Evolutionary conservation across 192 early-diverging fungal species (phyloP), one percentile per base, ranked within the genome.

Genomic region (Geranomyces michiganensis): DNA sequence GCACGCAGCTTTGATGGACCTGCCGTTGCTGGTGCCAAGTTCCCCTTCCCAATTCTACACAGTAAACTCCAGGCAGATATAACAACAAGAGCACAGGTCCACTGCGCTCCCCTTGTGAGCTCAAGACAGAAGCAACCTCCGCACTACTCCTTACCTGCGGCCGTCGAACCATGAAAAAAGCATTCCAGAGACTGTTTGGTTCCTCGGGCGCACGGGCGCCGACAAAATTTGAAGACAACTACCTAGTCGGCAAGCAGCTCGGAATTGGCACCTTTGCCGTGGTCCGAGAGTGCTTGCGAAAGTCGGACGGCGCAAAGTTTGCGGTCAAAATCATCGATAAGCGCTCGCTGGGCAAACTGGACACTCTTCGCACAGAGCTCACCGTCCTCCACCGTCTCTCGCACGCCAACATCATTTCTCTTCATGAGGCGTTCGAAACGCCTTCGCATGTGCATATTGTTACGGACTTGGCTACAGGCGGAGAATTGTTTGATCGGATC

Each of bases 291-390:
- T 85, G 83, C 67, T 81, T 82, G 27, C 81, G 89, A 15, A 86
- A 84, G 65, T 58, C 70, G 5, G 86, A 90, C 0, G 71, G 76
- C 0, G 32, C 81, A 22, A 81, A 84, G 10, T 92, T 79, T 81
- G 93, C 93, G 3, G 82, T 87, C 29, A 93, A 93, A 58, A 91
- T 91, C 44, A 91, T 92, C 61, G 72, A 85, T 56, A 93, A 91
- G 72, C 82, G 81, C 77, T 78, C 78, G 32, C 14, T 72, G 4
- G 76, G 63, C 85, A 86, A 90, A 65, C 81, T 81, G 29, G 78
- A 85, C 45, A 88, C 90, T 81, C 75, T 92, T 21, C 71, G 76
- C 56, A 84, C 78, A 32, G 92, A 94, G 67, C 81, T 94, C 31
- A 76, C 82, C 44, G 81, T 94, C n/a, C 80, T 94, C 4, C 84